Conservation (phyloP, 2,329 filamentous ascomycete genomes). For the Cordyceps javanica region DNA sequence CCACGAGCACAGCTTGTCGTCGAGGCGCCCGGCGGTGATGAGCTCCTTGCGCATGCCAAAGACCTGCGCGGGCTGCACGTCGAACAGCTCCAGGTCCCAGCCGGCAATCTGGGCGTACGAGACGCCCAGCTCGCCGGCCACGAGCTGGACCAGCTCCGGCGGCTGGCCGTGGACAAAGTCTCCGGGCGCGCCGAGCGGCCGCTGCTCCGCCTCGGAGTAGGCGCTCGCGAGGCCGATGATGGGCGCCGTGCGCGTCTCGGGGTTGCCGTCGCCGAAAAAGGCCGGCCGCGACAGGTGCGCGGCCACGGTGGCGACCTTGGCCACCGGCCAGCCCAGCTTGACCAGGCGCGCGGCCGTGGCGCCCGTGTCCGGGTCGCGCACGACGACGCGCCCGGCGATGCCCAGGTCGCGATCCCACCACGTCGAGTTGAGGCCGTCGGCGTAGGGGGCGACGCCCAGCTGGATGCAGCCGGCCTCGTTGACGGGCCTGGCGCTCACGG, state of each 20-base stretch:
- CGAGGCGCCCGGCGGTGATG: conserved; percentile 90
- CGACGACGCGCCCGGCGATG: conserved; percentile 82
- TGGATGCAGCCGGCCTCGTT: conserved; percentile 80
- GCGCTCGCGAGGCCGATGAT: conserved; percentile 87
- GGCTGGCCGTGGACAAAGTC: conserved; percentile 81
- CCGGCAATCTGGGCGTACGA: conserved; percentile 74
- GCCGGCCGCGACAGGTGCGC: conserved; percentile 48
- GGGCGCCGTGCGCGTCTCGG: conserved; percentile 88
- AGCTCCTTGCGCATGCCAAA: conserved; percentile 87
- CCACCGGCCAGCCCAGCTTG: conserved; percentile 91
- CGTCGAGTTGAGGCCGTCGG: conserved; percentile 75
- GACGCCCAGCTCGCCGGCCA: conserved; percentile 70
- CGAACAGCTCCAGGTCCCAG: conserved; percentile 96
- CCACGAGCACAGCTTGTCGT: conserved; percentile 97
- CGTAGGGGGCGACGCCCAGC: conserved; percentile 88
- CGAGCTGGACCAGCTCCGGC: conserved; percentile 74
- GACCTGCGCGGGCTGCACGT: conserved; percentile 76
- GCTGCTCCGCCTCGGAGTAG: conserved; percentile 34
- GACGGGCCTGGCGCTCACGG: conserved; percentile 68
- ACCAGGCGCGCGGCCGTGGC: conserved; percentile 79
- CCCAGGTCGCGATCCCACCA: conserved; percentile 97
- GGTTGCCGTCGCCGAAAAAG: conserved; percentile 74
- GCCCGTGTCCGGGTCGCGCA: conserved; percentile 63
- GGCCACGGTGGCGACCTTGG: conserved; percentile 85
- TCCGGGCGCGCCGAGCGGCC: conserved; percentile 50